These are phyloP conservation scores for Trifolium repens DNA, from an alignment of 306 rosid genomes.

Conservation along the genomic window DNA sequence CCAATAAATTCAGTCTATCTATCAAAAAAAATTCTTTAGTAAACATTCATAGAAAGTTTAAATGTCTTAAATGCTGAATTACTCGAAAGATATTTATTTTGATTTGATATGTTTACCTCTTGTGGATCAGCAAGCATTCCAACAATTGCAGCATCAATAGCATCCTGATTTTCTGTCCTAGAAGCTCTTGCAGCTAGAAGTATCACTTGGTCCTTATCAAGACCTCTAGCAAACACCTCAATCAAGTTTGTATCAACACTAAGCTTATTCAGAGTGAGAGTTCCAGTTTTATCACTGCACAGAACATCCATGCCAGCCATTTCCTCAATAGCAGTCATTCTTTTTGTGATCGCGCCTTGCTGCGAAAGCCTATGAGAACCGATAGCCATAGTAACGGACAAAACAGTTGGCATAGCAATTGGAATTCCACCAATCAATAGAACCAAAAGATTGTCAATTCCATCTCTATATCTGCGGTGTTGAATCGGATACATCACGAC, in stretches of 20 bases:
- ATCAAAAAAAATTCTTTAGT: too few species aligned
- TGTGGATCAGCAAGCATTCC: constrained; percentile 94
- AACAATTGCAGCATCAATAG: constrained; percentile 95
- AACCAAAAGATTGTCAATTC: constrained; percentile 88
- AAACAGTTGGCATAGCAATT: constrained; percentile 97
- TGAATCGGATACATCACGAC: constrained; percentile 93
- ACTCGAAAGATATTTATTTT: not conserved
- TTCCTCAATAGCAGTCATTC: constrained; percentile 99
- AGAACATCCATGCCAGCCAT: constrained; percentile 99
- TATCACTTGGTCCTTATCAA: constrained; percentile 76
- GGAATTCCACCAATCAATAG: constrained; percentile 98
- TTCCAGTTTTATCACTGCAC: constrained; percentile 98
- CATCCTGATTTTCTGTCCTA: constrained; percentile 93
- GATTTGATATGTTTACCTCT: constrained; percentile 59
- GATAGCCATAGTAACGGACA: constrained; percentile 98
- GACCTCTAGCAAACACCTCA: constrained; percentile 82
- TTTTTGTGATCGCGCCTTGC: constrained; percentile 94
- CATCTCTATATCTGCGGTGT: constrained; percentile 78
- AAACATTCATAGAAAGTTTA: too few species aligned
- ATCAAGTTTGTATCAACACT: constrained; percentile 76
- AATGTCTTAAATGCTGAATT: not conserved
- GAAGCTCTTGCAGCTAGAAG: constrained; percentile 98
- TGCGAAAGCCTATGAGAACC: constrained; percentile 96
- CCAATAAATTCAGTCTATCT: too few species aligned
- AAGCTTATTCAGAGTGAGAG: constrained; percentile 86